These are phyloP conservation scores for Diaporthe ampelina DNA, from an alignment of 2,329 filamentous ascomycete genomes.

Conservation along the genomic window DNA sequence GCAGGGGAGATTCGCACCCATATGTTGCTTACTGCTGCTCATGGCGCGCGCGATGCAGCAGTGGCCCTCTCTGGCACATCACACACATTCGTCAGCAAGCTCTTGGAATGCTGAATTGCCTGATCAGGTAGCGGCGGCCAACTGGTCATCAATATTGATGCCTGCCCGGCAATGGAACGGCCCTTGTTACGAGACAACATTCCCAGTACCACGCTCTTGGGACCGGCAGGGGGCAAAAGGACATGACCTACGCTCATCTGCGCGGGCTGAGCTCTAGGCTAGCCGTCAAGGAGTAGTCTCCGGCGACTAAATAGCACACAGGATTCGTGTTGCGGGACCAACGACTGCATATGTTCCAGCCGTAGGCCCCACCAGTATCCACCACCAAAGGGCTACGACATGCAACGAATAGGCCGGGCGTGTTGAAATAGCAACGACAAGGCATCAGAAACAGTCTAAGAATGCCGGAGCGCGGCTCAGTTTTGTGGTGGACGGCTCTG, in stretches of 20 bases:
- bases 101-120: conserved; percentile 13
- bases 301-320: conserved; percentile 12
- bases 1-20: background rate
- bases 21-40: background rate
- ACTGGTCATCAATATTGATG: conserved; percentile 10
- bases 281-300: conserved; percentile 5
- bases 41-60: background rate
- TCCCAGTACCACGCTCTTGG: conserved; percentile 30
- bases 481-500: background rate
- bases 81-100: conserved; percentile 21
- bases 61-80: conserved; percentile 3
- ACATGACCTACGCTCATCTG: conserved; percentile 19
- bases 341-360: conserved; percentile 24
- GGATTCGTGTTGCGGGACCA: conserved; percentile 31
- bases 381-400: conserved; percentile 18
- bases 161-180: conserved; percentile 22
- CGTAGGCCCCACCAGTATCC: conserved; percentile 19
- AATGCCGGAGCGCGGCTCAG: conserved; percentile 14
- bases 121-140: conserved; percentile 4
- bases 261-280: conserved; percentile 18
- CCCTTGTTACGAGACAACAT: conserved; percentile 23
- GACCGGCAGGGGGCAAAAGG: conserved; percentile 22
- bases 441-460: conserved; percentile 19
- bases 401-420: conserved; percentile 17
- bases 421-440: conserved; percentile 18